Evolutionary conservation across 805 yeast species (phyloP).

Genomic region (Hanseniaspora thailandica): DNA sequence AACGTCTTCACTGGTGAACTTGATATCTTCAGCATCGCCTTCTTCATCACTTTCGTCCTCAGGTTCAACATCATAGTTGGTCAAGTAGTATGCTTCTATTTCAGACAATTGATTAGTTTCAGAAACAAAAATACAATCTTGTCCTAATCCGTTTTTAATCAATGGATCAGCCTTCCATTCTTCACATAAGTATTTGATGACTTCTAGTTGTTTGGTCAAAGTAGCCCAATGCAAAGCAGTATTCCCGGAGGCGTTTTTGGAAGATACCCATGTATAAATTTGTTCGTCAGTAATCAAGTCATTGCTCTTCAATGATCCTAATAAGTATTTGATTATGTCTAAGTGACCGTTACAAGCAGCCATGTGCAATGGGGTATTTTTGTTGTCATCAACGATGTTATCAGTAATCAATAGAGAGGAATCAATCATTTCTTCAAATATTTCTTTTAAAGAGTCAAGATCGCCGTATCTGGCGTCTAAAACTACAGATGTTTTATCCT

Average conservation of each 20-base stretch:
- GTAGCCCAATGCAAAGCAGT: slow-evolving; percentile 97
- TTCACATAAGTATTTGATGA: slow-evolving; percentile 61
- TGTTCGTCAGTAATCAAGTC: slow-evolving; percentile 25
- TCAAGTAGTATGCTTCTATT: slow-evolving; percentile 65
- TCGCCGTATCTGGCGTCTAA: slow-evolving; percentile 85
- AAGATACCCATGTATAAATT: slow-evolving; percentile 37
- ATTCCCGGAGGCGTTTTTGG: slow-evolving; percentile 70
- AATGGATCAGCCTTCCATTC: slow-evolving; percentile 72
- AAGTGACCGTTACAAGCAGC: slow-evolving; percentile 90
- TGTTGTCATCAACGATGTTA: slow-evolving; percentile 6
- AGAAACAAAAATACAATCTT: slow-evolving; percentile 82
- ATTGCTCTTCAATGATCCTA: slow-evolving; percentile 34
- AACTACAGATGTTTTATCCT: slow-evolving; percentile 71
- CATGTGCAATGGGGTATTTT: slow-evolving; percentile 79
- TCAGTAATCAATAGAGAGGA: slow-evolving; percentile 30
- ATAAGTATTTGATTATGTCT: slow-evolving; percentile 50
- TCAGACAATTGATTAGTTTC: slow-evolving; percentile 65
- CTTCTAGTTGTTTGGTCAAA: slow-evolving; percentile 66
- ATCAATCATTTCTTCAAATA: slow-evolving; percentile 48
- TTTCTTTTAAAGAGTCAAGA: slow-evolving; percentile 55
- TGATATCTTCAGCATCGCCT: slow-evolving; percentile 18
- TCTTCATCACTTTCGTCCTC: slow-evolving; percentile 39
- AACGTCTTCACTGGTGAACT: slow-evolving; percentile 25
- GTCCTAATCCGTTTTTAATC: slow-evolving; percentile 57
- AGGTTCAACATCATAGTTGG: slow-evolving; percentile 58